Base-by-base conservation (phyloP, 2,329 filamentous ascomycete species). In the Aspergillus sp. region DNA sequence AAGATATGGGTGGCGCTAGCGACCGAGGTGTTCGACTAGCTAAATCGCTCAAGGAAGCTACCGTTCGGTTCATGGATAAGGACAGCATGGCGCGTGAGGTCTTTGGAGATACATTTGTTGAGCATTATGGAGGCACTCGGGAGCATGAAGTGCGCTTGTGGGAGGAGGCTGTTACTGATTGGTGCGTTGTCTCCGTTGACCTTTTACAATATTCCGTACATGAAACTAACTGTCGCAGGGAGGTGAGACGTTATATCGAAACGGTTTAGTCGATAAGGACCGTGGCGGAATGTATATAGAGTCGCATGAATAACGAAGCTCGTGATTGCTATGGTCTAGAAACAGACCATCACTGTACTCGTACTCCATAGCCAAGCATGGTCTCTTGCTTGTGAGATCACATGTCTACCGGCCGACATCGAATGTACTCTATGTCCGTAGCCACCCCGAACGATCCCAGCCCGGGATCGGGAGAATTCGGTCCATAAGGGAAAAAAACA, bases 121-220 rank as follows among this genome's bases (percentile, higher is more conserved):
- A 97, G 13, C 93, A 97, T 68, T 98, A 85, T 73, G 88, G 85
- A 10, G 93, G 93, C 13, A 95, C 91, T 15, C 80, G 93, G 54
- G 85, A 95, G 67, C 90, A 98, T 69, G 93, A 98, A 71, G 79
- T 93, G 49, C 76, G 87, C 52, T 71, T 95, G 17, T 98, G 88
- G 86, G 90, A 97, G 60, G 91, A 97, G 67, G 90, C 90, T 2
- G 91, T 97, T 5, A 97, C 93, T 17, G 93, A 97, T 68, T 97
- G 91, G 90, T 91, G 77, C 68, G 86, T 83, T 47, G 46, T 33
- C 22, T 33, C 22, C 41, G 25, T 41, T 42, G 10, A 43, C 10
- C 43, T 41, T 23, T 22, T 22, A 22, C 20, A 19, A 19, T 19
- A 19, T 3, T 19, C 17, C 20, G 39, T 17, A 15, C 23, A 27